phyloP scores from a whole-genome alignment of 2,329 filamentous ascomycete species.

The Coniochaeta sp. region DNA sequence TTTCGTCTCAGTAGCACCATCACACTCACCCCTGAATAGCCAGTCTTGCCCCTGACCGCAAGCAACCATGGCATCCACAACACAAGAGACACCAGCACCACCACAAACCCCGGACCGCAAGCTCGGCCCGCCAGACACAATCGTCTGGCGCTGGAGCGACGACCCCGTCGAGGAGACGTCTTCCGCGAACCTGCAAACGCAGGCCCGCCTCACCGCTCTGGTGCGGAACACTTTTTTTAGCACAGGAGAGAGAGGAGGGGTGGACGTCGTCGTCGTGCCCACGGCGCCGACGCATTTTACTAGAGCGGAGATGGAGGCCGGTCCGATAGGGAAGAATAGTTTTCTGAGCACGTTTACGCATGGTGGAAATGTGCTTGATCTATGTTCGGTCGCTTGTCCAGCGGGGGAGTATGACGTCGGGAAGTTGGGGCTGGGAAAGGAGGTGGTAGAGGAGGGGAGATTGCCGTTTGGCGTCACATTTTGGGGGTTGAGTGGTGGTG shows the following conservation, averaged over 20 bases:
- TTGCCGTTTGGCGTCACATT: not conserved
- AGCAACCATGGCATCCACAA: no score
- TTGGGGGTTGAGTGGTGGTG: not conserved
- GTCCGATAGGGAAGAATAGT: not conserved
- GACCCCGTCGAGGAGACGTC: not conserved
- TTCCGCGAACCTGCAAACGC: not conserved
- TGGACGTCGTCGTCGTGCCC: not conserved
- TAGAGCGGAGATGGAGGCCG: not conserved
- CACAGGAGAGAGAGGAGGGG: not conserved
- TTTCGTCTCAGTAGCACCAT: no score
- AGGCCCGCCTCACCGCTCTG: not conserved
- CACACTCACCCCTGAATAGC: no score
- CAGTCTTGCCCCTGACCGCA: no score
- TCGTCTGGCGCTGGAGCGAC: no score
- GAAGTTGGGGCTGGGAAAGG: not conserved
- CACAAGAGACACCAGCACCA: no score
- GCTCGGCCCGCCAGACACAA: no score
- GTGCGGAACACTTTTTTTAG: not conserved
- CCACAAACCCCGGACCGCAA: no score
- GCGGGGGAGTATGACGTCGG: not conserved
- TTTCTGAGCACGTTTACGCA: not conserved
- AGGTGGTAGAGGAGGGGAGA: not conserved
- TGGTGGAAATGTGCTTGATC: not conserved
- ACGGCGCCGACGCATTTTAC: not conserved
- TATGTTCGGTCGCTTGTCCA: not conserved